These are phyloP conservation scores for Tulasnella sp. DNA, from an alignment of 768 basidiomycete genomes.

Conservation along the genomic window DNA sequence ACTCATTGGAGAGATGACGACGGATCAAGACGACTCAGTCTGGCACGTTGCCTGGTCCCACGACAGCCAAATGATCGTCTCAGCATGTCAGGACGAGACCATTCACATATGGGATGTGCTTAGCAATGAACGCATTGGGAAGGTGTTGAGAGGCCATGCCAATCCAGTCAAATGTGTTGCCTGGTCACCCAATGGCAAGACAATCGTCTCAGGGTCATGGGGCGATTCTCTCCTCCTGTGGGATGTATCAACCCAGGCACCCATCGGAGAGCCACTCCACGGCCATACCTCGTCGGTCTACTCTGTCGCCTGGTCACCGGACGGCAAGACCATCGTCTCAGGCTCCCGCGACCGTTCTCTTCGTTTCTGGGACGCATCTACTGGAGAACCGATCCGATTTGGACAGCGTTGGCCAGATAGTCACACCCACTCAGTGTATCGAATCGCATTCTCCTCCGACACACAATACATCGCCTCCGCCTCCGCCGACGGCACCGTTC, in stretches of 20 bases:
- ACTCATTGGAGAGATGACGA: not conserved
- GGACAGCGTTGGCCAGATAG: no score
- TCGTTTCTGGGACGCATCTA: no score
- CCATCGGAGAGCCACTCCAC: not conserved
- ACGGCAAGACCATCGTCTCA: no score
- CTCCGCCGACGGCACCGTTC: no score
- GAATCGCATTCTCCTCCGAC: no score
- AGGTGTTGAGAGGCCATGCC: not conserved
- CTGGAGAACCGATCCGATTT: no score
- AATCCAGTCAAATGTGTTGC: not conserved
- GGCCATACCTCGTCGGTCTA: not conserved
- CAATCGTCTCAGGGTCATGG: not conserved
- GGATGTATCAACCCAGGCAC: not conserved
- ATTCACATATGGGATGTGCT: slow-evolving; percentile 31
- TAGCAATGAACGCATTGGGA: not conserved
- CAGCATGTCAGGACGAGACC: slow-evolving; percentile 26
- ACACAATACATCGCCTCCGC: no score
- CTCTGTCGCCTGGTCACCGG: not conserved
- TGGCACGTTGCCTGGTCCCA: not conserved
- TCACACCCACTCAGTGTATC: no score
- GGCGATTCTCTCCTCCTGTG: not conserved
- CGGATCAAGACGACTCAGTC: not conserved
- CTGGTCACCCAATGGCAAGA: not conserved
- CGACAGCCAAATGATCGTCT: not conserved
- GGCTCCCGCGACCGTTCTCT: no score